Evolutionary conservation across 2,329 filamentous ascomycete species (phyloP).

Genomic region (Botrytis fabae): DNA sequence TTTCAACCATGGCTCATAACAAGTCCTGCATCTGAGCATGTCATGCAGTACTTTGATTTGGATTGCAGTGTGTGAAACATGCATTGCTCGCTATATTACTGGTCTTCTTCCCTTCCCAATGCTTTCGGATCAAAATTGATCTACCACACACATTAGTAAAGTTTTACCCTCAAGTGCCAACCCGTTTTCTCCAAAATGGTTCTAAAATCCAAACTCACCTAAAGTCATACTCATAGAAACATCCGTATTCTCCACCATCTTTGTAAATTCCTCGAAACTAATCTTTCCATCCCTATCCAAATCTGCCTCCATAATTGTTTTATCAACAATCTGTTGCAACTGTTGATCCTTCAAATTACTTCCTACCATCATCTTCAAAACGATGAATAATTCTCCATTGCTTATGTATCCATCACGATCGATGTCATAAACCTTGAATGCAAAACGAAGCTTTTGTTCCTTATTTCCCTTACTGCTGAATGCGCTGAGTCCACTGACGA

Average conservation of each 20-base stretch:
- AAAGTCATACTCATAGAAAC: slow-evolving; percentile 75
- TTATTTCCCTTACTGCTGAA: slow-evolving; percentile 99
- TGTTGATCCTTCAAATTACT: slow-evolving; percentile 99
- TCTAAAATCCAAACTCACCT: slow-evolving; percentile 49
- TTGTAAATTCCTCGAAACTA: slow-evolving; percentile 97
- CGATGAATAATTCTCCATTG: slow-evolving; percentile 98
- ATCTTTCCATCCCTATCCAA: slow-evolving; percentile 95
- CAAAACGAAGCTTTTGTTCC: slow-evolving; percentile 95
- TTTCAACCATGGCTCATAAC: not conserved
- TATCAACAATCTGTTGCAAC: slow-evolving; percentile 98
- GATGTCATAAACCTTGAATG: slow-evolving; percentile 99
- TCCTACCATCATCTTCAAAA: slow-evolving; percentile 99
- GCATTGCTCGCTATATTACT: slow-evolving; percentile 1
- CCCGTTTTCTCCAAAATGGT: not conserved
- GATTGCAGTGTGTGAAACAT: not conserved
- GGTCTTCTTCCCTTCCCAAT: not conserved
- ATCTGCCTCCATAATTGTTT: slow-evolving; percentile 99
- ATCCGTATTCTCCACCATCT: slow-evolving; percentile 96
- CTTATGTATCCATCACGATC: slow-evolving; percentile 98
- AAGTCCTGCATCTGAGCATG: not conserved
- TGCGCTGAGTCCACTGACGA: slow-evolving; percentile 89
- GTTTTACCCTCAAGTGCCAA: not conserved
- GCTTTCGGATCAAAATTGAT: slow-evolving; percentile 35
- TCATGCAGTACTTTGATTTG: not conserved
- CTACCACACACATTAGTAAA: slow-evolving; percentile 27